Evolutionary conservation across 495 filamentous ascomycete species (phyloP), one percentile per base, ranked within the genome.

Genomic region (Aspergillus kassunensis): DNA sequence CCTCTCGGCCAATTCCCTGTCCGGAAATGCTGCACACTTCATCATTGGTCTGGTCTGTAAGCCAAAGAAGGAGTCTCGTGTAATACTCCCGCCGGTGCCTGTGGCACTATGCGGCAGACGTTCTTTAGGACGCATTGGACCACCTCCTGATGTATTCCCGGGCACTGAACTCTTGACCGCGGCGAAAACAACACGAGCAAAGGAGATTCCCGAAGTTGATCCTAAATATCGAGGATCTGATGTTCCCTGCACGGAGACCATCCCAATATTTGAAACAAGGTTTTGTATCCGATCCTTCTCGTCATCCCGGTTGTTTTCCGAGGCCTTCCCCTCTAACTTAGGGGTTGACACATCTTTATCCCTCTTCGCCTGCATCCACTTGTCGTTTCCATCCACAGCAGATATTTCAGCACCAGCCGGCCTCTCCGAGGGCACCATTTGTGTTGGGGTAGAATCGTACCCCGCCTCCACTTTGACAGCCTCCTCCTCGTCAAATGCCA

Each of bases 21-120:
- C 83, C 1, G 92, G 92, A 59, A 97, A 97, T 12, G 86, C 78
- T 2, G 92, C 92, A 36, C 86, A 88, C 44, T 84, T 83, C 66
- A 96, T 91, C 35, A 84, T 88, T 21, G 91, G 89, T 58, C 87
- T 90, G 12, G 89, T 95, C 60, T 96, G 90, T 37, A 97, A 68
- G 15, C 92, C 92, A 61, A 97, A 97, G 73, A 96, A 96, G 0
- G 88, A 92, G 69, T 97, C 92, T 33, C 92, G 82, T 88, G 95
- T 95, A 16, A 83, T 86, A 24, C 86, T 87, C 10, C 82, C 83
- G 23, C 70, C 76, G 20, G 71, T 68, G 5, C 76, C 78, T 27
- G 73, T 66, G 13, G 77, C 71, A 33, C 66, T 71, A 50, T 70
- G 68, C 9, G 71, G 70, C 34, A 74, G 51, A 18, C 67, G 67